These are phyloP conservation scores for Datisca glomerata DNA, from an alignment of 306 rosid species.

Conservation along the genomic window DNA sequence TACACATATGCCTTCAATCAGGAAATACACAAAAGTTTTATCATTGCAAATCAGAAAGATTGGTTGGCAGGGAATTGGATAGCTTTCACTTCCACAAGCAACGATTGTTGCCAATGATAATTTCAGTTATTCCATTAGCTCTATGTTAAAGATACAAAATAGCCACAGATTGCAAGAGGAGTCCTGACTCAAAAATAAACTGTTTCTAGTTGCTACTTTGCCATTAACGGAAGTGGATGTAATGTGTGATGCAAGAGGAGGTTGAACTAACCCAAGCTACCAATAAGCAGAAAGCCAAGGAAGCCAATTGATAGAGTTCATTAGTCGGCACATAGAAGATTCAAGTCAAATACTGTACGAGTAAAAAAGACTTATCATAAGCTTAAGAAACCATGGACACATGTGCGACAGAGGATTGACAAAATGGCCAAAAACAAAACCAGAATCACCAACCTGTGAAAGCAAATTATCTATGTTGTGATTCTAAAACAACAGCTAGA, in stretches of 20 bases:
- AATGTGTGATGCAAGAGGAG: constrained; percentile 15
- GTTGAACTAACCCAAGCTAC: constrained; percentile 82
- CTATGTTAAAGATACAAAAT: too few relatives aligned
- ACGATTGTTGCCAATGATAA: too few relatives aligned
- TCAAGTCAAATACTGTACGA: constrained; percentile 5
- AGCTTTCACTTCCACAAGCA: background rate
- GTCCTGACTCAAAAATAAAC: too few relatives aligned
- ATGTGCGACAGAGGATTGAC: constrained; percentile 66
- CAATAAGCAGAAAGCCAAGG: constrained; percentile 95
- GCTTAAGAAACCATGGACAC: constrained; percentile 91
- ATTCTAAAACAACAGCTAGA: constrained; percentile 2
- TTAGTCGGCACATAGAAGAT: constrained; percentile 54
- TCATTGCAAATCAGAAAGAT: background rate
- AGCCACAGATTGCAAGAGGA: too few relatives aligned
- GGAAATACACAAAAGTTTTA: background rate
- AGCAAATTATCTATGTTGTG: constrained; percentile 6
- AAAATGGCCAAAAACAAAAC: constrained; percentile 54
- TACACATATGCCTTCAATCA: background rate
- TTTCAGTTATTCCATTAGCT: too few relatives aligned
- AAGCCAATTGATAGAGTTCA: constrained; percentile 92
- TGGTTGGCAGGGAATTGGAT: background rate
- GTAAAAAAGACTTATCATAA: constrained; percentile 67
- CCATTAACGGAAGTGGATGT: constrained; percentile 8
- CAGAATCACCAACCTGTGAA: constrained; percentile 63
- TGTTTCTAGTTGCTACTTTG: too few relatives aligned